Percentiles rank a stretch among this genome's conserved stretches.
These are phyloP conservation scores for Lactifluus volemus DNA, from an alignment of 768 basidiomycete genomes.

Conservation along the genomic window DNA sequence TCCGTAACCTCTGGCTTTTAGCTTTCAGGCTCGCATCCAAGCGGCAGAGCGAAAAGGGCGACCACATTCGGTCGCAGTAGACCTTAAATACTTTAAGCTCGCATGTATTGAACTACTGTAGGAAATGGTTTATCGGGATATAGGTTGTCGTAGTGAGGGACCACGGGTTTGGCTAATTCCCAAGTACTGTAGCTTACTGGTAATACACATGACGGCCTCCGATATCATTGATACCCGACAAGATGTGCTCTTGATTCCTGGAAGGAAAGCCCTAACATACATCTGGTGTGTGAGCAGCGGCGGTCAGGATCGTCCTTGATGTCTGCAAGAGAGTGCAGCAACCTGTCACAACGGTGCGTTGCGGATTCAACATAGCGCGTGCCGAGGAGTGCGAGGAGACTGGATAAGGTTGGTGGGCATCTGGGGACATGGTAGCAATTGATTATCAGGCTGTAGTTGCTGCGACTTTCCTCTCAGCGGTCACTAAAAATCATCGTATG, in stretches of 20 bases:
- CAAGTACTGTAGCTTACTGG: not conserved
- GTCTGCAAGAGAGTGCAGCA: not conserved
- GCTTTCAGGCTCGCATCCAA: not conserved
- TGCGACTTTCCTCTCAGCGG: constrained; percentile 45
- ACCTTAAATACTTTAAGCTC: not conserved
- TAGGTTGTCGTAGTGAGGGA: not conserved
- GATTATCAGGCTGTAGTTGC: constrained; percentile 8
- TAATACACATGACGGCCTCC: not conserved
- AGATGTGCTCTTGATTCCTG: not conserved
- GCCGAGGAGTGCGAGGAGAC: not conserved
- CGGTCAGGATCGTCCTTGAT: not conserved
- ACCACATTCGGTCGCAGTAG: not conserved
- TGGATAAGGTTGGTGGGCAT: not conserved
- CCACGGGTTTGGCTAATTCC: not conserved
- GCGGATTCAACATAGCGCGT: not conserved
- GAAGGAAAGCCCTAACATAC: not conserved
- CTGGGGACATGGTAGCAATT: not conserved
- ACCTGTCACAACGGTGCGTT: not conserved
- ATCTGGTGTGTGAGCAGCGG: not conserved
- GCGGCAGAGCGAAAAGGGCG: not conserved
- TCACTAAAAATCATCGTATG: constrained; percentile 29
- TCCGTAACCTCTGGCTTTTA: too few relatives aligned
- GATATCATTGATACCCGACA: not conserved
- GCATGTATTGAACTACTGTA: not conserved
- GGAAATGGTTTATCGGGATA: not conserved